Percentiles rank a stretch among this genome's conserved stretches.
Evolutionary conservation across 805 yeast species (phyloP).

Genomic region (Yamadazyma tumulicola): DNA sequence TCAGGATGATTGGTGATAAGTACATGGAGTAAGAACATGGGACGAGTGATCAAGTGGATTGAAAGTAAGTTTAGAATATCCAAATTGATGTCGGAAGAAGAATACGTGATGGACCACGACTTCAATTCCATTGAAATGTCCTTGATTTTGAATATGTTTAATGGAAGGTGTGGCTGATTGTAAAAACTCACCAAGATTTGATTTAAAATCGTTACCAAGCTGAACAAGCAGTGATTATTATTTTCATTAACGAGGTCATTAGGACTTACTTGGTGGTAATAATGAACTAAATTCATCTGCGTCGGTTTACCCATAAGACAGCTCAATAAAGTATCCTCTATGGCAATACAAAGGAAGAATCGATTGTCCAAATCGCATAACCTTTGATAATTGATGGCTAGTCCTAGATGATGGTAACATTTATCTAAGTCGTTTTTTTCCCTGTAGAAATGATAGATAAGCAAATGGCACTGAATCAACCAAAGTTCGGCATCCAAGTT

Average conservation of each 20-base stretch:
- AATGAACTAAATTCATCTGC: background rate
- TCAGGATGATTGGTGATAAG: constrained; percentile 1
- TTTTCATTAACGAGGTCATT: background rate
- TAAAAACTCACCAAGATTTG: constrained; percentile 4
- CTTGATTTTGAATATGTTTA: constrained; percentile 10
- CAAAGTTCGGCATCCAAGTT: constrained; percentile 39
- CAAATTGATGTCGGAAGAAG: constrained; percentile 11
- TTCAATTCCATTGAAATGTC: constrained; percentile 34
- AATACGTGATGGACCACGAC: constrained; percentile 29
- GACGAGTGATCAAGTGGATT: constrained; percentile 36
- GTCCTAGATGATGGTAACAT: constrained; percentile 8
- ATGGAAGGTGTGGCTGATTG: background rate
- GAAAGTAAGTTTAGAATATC: constrained; percentile 37
- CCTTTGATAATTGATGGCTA: constrained; percentile 3
- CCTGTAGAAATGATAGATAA: constrained; percentile 40
- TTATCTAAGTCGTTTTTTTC: background rate
- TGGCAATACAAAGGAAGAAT: background rate
- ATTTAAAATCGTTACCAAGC: constrained; percentile 4
- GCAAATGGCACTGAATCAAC: constrained; percentile 38
- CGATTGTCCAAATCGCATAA: background rate
- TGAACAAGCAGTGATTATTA: constrained; percentile 1
- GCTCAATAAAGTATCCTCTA: constrained; percentile 4
- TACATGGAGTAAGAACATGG: constrained; percentile 35
- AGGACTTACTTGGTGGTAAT: background rate
- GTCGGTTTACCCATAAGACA: constrained; percentile 2